Conservation (phyloP, 2,329 filamentous ascomycete genomes). For the Coleophoma eucalyptorum region DNA sequence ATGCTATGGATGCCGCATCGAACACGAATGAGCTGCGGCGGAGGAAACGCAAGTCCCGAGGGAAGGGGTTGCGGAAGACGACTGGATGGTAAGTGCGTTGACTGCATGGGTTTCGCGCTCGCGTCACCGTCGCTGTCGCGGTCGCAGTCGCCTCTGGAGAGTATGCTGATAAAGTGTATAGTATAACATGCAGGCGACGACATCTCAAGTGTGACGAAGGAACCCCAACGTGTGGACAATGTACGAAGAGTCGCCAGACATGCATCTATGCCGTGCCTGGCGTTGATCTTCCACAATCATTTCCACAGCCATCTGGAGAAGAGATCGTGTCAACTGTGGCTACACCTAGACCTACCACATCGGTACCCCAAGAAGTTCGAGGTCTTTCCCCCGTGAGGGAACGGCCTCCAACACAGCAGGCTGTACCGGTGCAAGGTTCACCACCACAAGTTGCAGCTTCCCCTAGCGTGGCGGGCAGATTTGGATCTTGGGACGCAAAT, state of each 20-base stretch:
- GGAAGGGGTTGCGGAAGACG: slow-evolving; percentile 36
- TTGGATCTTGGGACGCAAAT: neutral
- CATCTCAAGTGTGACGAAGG: slow-evolving; percentile 44
- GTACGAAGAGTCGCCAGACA: slow-evolving; percentile 36
- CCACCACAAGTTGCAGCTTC: neutral
- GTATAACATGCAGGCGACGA: slow-evolving; percentile 36
- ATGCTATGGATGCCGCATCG: neutral
- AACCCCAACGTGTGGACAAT: slow-evolving; percentile 38
- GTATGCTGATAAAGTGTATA: slow-evolving; percentile 14
- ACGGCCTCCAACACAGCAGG: no score
- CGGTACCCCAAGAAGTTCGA: no score
- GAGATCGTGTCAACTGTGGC: no score
- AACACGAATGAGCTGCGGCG: neutral
- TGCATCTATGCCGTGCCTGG: slow-evolving; percentile 31
- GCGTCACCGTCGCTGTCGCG: no score
- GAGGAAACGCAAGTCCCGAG: slow-evolving; percentile 30
- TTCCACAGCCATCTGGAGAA: no score
- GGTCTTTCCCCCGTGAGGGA: no score
- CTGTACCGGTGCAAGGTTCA: neutral
- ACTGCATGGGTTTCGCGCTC: no score
- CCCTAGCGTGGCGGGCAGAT: neutral
- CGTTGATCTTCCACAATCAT: neutral
- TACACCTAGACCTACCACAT: no score
- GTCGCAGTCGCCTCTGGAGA: neutral
- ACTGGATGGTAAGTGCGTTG: slow-evolving; percentile 30